Percentiles rank a stretch among this genome's conserved stretches.
Evolutionary conservation across 345 rosid species (phyloP).

Genomic region (Psidium guajava): DNA sequence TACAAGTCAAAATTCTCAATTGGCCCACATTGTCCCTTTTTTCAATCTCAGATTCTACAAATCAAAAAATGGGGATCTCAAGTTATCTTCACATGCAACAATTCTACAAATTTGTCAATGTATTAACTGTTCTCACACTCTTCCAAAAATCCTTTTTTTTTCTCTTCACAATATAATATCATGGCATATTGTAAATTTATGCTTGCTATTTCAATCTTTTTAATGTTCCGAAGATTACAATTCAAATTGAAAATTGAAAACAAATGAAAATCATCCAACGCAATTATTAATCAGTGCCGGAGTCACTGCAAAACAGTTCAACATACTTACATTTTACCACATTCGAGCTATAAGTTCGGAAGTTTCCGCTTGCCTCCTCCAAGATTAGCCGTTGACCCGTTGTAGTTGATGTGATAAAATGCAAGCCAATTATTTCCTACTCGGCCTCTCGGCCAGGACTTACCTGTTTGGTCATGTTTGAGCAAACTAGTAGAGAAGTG

Average conservation of each 20-base stretch:
- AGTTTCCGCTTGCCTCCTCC: neutral
- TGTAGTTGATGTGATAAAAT: neutral
- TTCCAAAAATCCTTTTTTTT: neutral
- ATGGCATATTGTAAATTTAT: neutral
- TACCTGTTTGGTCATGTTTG: neutral
- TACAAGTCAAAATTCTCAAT: neutral
- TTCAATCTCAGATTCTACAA: neutral
- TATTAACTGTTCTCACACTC: neutral
- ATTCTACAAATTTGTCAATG: neutral
- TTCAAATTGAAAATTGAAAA: neutral
- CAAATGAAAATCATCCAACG: neutral
- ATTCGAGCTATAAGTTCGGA: neutral
- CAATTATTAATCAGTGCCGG: neutral
- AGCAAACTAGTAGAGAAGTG: neutral
- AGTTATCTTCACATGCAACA: neutral
- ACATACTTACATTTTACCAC: neutral
- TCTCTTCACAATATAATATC: too few species aligned
- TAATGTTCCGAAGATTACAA: neutral
- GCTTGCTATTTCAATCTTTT: neutral
- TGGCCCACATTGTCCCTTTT: neutral
- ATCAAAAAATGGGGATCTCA: neutral
- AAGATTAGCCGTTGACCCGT: neutral
- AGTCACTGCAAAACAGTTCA: neutral
- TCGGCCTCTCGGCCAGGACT: neutral
- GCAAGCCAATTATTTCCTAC: neutral